Percentiles rank a stretch among this genome's conserved stretches.
phyloP scores from a whole-genome alignment of 371 early-diverging fungal genomes.

The Nosema muscidifuracis region DNA sequence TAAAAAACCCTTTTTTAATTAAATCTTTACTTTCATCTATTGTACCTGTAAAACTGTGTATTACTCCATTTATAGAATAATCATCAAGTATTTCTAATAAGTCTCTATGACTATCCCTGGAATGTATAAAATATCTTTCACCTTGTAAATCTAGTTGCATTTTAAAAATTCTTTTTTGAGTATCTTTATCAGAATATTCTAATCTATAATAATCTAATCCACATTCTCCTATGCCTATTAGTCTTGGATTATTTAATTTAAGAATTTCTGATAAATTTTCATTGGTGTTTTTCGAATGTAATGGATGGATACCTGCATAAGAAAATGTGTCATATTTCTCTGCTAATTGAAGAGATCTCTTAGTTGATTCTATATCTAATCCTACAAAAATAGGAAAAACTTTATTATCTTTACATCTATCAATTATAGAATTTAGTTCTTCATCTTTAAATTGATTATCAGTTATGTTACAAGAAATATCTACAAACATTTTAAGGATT shows the following conservation, averaged over 20 bases:
- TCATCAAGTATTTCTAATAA: conserved; percentile 62
- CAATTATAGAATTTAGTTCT: conserved; percentile 40
- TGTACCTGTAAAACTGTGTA: conserved; percentile 82
- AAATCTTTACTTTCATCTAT: conserved; percentile 70
- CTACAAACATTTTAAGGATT: conserved; percentile 35
- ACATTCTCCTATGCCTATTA: conserved; percentile 66
- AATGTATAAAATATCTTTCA: conserved; percentile 64
- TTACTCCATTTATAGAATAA: conserved; percentile 68
- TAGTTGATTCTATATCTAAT: conserved; percentile 30
- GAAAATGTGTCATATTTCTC: conserved; percentile 50
- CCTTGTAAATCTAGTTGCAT: conserved; percentile 60
- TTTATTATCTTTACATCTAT: conserved; percentile 13
- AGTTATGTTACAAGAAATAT: conserved; percentile 58
- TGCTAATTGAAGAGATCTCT: conserved; percentile 30
- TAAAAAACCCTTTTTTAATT: conserved; percentile 72
- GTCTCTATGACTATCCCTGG: conserved; percentile 62
- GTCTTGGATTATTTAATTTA: conserved; percentile 67
- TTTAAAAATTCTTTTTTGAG: conserved; percentile 63
- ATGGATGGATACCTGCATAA: conserved; percentile 59
- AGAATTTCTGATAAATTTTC: too few relatives aligned
- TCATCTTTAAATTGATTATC: conserved; percentile 33
- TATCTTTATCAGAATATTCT: conserved; percentile 59
- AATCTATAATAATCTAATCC: conserved; percentile 66
- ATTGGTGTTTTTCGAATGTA: conserved; percentile 18
- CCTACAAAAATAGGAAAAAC: conserved; percentile 57